Evolutionary conservation across 805 yeast species (phyloP), one percentile per base, ranked within the genome.

Genomic region (Wickerhamomyces canadensis): DNA sequence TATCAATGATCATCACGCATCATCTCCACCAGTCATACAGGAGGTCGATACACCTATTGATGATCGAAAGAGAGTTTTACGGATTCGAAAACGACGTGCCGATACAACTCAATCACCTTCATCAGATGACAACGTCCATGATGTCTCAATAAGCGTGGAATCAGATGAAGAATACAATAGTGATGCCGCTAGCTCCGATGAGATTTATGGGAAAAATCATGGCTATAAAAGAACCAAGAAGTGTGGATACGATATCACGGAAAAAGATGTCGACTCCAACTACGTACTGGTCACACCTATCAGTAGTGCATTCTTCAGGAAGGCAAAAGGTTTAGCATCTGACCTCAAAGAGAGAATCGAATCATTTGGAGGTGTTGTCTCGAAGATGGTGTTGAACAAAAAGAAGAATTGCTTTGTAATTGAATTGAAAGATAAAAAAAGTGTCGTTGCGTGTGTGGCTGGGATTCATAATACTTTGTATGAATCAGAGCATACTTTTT

Each of bases 391-490:
- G n/a, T 23, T 18, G 19, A 19, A 26, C 19, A 26, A 15, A 18
- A 33, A 14, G 4, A 10, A 34, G 7, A 12, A 24, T 6, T 3
- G 9, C 2, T 9, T 12, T 1, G 4, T 27, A 17, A 13, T 14
- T 4, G 14, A 5, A 7, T 25, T 9, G 9, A 19, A 15, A 6
- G 10, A 31, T 11, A 34, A 31, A 9, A 12, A 15, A 2, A 38
- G 37, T 22, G 43, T 43, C 1, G 3, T 35, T 4, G 5, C n/a
- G 1, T 27, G 36, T 5, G 18, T 43, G 3, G 19, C 32, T 9
- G 5, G 13, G 4, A 12, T 48, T 3, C 52, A 48, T 38, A 35
- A 40, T 5, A 27, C 16, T 11, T 19, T 14, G 8, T 45, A 41
- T 25, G 27, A 35, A 1, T 28, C 27, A 6, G 19, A 16, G 3